Conservation (phyloP, 2,329 filamentous ascomycete species). For the Calonectria montana region DNA sequence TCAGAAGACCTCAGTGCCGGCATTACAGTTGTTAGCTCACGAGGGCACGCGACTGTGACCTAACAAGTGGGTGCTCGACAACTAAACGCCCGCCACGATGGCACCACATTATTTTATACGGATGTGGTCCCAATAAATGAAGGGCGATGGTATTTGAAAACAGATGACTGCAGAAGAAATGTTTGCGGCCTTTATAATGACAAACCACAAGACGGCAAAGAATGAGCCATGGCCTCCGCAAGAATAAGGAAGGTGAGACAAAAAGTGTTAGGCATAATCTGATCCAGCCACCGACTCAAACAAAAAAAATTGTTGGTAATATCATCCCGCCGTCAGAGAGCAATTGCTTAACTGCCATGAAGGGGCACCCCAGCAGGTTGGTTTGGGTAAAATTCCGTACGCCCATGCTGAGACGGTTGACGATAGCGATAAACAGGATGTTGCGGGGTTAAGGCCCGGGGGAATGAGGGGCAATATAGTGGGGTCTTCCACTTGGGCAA, state of each 20-base stretch:
- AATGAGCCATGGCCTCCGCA: not conserved
- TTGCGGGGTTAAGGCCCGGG: slow-evolving; percentile 17
- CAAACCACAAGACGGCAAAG: not conserved
- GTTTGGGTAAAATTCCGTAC: not conserved
- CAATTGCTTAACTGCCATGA: not conserved
- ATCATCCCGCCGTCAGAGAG: not conserved
- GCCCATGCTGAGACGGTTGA: not conserved
- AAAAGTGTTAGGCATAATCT: not conserved
- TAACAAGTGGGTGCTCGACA: not conserved
- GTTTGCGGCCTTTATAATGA: not conserved
- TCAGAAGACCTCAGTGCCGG: not conserved
- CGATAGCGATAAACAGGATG: slow-evolving; percentile 1
- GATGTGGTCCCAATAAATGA: not conserved
- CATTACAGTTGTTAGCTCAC: not conserved
- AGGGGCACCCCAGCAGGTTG: not conserved
- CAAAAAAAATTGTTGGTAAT: not conserved
- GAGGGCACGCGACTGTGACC: not conserved
- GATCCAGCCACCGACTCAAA: not conserved
- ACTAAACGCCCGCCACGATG: not conserved
- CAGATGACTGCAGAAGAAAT: not conserved
- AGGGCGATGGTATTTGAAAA: not conserved
- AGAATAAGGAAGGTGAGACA: not conserved
- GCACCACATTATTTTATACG: not conserved
- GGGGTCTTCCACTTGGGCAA: not conserved
- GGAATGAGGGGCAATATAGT: slow-evolving; percentile 9